A percentile compares a stretch with the other conserved stretches of the same genome.
phyloP scores from a whole-genome alignment of 1,284 basidiomycete genomes.

The Malassezia restricta region DNA sequence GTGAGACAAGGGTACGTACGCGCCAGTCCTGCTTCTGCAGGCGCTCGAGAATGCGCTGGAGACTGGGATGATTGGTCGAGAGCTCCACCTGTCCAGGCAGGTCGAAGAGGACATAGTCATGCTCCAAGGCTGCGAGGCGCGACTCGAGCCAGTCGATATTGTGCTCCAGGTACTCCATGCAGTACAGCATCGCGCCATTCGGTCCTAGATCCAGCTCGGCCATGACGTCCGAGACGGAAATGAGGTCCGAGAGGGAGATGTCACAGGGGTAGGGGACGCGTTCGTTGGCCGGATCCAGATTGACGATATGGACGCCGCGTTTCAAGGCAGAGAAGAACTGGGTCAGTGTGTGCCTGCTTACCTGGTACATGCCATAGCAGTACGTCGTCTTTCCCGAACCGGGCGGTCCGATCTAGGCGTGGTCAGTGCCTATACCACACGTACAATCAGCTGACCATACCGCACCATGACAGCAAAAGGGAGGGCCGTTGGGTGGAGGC shows the following conservation, averaged over 20 bases:
- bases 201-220: conserved; percentile 72
- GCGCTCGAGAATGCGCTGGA: conserved; percentile 62
- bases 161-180: conserved; percentile 89
- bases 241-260: conserved; percentile 71
- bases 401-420: conserved; percentile 26
- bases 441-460: conserved; percentile 16
- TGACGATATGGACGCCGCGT: conserved; percentile 76
- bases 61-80: conserved; percentile 68
- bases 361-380: conserved; percentile 23
- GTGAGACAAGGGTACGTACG: conserved; percentile 8
- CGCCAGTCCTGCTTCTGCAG: conserved; percentile 54
- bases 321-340: conserved; percentile 70
- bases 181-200: conserved; percentile 92
- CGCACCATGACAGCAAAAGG: conserved; percentile 7
- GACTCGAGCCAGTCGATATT: conserved; percentile 83
- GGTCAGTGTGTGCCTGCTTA: conserved; percentile 9
- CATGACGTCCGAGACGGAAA: conserved; percentile 83
- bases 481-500: background rate
- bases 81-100: conserved; percentile 95
- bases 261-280: conserved; percentile 78
- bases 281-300: conserved; percentile 91
- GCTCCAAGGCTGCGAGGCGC: conserved; percentile 51
- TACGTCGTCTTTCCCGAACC: conserved; percentile 43
- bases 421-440: background rate
- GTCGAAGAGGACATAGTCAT: conserved; percentile 76